Percentiles rank a stretch among this genome's conserved stretches.
Conservation (phyloP, 371 early-diverging fungal genomes). For the Basidiobolus meristosporus region DNA sequence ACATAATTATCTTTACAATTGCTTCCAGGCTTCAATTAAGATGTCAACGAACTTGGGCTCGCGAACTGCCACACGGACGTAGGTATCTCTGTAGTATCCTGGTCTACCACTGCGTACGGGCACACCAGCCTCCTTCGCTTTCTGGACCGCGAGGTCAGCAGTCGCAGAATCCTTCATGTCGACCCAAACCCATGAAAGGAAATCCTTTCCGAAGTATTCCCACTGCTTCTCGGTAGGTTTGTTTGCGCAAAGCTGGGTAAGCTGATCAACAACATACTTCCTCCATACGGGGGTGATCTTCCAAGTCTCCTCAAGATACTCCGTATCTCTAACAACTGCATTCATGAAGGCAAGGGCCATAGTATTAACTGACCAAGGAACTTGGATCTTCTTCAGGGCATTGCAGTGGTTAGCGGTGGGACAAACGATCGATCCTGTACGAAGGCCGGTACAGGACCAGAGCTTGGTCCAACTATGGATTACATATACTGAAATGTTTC, state of each 20-base stretch:
- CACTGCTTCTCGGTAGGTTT: conserved; percentile 16
- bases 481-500: conserved; percentile 50
- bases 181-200: conserved; percentile 75
- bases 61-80: conserved; percentile 63
- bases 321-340: conserved; percentile 43
- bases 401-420: conserved; percentile 49
- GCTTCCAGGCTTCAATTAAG: conserved; percentile 39
- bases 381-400: conserved; percentile 48
- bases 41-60: conserved; percentile 34
- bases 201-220: conserved; percentile 47
- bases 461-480: conserved; percentile 85
- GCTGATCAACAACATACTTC: conserved; percentile 26
- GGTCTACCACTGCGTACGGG: conserved; percentile 63
- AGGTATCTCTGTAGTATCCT: conserved; percentile 53
- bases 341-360: conserved; percentile 62
- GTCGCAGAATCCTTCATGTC: conserved; percentile 27
- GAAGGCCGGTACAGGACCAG: conserved; percentile 76
- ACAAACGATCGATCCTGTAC: conserved; percentile 69
- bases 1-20: conserved; percentile 14
- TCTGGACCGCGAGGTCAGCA: conserved; percentile 33
- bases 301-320: conserved; percentile 58
- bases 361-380: conserved; percentile 77
- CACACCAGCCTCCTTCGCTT: conserved; percentile 54
- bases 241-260: conserved; percentile 11
- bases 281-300: conserved; percentile 41